Conservation (phyloP, 2,329 filamentous ascomycete species). For the Ascochyta pisi region DNA sequence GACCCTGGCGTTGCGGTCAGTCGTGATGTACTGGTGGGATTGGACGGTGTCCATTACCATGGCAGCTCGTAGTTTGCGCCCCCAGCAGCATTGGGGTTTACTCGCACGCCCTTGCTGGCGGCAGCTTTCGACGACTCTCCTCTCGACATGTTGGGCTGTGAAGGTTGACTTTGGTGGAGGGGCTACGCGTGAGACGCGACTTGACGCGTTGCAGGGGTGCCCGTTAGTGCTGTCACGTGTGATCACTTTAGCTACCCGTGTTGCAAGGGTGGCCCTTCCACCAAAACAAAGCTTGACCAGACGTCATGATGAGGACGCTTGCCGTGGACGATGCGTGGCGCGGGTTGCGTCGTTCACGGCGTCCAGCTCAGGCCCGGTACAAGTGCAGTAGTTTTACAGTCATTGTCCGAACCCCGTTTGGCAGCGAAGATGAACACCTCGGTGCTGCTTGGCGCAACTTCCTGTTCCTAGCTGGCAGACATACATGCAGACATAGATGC, state of each 20-base stretch:
- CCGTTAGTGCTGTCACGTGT: conserved; percentile 26
- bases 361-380: not conserved
- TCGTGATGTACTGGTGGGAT: not conserved
- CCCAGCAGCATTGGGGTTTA: conserved; percentile 49
- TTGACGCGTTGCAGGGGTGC: conserved; percentile 25
- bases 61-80: conserved; percentile 74
- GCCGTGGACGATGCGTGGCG: not conserved
- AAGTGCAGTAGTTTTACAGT: not conserved
- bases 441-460: not conserved
- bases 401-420: not conserved
- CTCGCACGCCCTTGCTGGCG: conserved; percentile 52
- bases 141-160: conserved; percentile 51
- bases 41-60: conserved; percentile 61
- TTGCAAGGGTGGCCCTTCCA: not conserved
- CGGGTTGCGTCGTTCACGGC: not conserved
- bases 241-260: not conserved
- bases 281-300: not conserved
- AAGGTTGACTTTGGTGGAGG: conserved; percentile 21
- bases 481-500: too few relatives aligned
- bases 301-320: not conserved
- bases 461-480: too few relatives aligned
- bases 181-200: conserved; percentile 37
- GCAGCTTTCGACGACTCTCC: conserved; percentile 59
- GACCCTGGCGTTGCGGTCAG: conserved; percentile 68
- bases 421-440: not conserved